Conservation (phyloP, 2,329 filamentous ascomycete genomes). For the Pseudogymnoascus sp. region DNA sequence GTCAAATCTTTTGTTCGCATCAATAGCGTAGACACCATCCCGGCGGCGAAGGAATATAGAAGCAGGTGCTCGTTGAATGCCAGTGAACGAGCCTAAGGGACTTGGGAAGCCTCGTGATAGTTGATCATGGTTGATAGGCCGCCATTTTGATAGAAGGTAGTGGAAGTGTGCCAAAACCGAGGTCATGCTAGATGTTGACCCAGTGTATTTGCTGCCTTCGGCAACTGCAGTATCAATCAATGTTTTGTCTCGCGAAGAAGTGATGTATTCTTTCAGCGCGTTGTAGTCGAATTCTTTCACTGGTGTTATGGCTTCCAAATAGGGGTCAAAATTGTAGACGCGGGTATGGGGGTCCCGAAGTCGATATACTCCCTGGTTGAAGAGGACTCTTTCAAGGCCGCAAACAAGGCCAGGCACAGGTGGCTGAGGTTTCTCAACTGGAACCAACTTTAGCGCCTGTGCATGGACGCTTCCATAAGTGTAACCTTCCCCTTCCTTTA, state of each 20-base stretch:
- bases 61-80: conserved; percentile 61
- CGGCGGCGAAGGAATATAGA: conserved; percentile 70
- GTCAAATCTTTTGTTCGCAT: conserved; percentile 90
- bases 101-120: conserved; percentile 60
- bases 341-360: conserved; percentile 79
- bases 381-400: conserved; percentile 54
- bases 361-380: conserved; percentile 88
- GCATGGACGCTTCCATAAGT: conserved; percentile 17
- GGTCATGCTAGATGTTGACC: conserved; percentile 97
- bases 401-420: conserved; percentile 26
- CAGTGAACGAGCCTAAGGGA: conserved; percentile 59
- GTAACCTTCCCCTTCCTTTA: background rate
- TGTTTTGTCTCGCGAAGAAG: conserved; percentile 73
- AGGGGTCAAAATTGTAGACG: conserved; percentile 96
- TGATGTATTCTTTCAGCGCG: conserved; percentile 77
- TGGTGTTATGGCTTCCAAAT: conserved; percentile 87
- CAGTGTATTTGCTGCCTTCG: conserved; percentile 70
- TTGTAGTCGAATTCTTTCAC: conserved; percentile 87
- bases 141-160: conserved; percentile 78
- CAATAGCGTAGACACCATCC: conserved; percentile 84
- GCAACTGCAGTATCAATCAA: conserved; percentile 60
- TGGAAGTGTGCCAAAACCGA: conserved; percentile 82
- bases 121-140: conserved; percentile 56
- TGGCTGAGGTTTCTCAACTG: conserved; percentile 21
- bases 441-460: conserved; percentile 20